Base-by-base conservation (phyloP, 225 moss, liverwort and hornwort species). In the Lunularia cruciata region DNA sequence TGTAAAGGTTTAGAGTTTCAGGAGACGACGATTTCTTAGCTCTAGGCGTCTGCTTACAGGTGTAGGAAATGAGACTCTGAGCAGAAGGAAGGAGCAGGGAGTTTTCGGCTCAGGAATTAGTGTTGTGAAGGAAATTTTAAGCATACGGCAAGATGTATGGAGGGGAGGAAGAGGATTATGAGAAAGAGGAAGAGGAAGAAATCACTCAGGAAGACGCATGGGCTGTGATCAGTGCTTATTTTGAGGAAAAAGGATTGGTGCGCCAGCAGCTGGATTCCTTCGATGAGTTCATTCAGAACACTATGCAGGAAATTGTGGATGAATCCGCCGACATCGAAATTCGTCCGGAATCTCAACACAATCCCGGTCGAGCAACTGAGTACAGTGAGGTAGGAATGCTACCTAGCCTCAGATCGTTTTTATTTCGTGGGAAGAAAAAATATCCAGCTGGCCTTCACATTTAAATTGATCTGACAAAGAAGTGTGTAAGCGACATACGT, bases 231-330 rank as follows among this genome's bases (percentile, higher is more conserved):
- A 93, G 93, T 72, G 89, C 98, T 0, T 98, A 93, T 32, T 98
- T 98, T 36, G 98, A 98, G 63, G 98, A 98, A 77, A 93, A 93
- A 74, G 98, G 98, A 45, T 84, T 98, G 79, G 98, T 98, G 64
- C 84, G 98, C 63, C 98, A 98, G 91, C 98, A 98, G 91, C 88
- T 98, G 83, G 98, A 91, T 73, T 98, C 98, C 0, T 98, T 98
- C 80, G 98, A 98, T 82, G 98, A 98, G 88, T 98, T 98, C 49
- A 98, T 98, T 27, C 93, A 93, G 78, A 98, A 98, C 25, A 98
- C 98, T 61, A 98, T 98, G 98, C 98, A 98, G 84, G 98, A 98
- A 63, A 93, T 98, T 34, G 98, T 98, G 53, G 98, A 98, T 56
- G 98, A 98, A 84, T 98, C 98, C 1, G 87, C 98, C 16, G 98